Evolutionary conservation across 306 rosid genomes (phyloP).

Genomic region (Corylus americana): DNA sequence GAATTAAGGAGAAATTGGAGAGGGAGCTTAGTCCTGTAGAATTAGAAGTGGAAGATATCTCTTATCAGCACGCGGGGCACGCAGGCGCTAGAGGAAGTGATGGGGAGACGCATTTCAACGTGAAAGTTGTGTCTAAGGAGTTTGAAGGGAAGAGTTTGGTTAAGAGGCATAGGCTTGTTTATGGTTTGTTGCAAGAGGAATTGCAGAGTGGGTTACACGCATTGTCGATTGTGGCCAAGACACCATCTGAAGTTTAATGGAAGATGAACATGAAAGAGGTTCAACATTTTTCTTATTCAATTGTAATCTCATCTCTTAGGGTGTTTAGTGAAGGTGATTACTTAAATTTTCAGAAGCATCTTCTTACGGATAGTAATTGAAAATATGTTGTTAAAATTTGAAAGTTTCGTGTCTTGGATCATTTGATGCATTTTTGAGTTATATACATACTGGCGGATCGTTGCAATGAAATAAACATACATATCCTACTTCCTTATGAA

Average conservation of each 20-base stretch:
- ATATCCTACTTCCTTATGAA: not conserved
- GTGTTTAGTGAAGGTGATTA: not conserved
- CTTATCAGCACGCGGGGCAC: conserved; percentile 89
- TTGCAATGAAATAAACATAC: conserved; percentile 1
- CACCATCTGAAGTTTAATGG: conserved; percentile 58
- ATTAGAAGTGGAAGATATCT: conserved; percentile 66
- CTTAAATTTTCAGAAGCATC: conserved; percentile 1
- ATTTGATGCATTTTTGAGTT: conserved; percentile 17
- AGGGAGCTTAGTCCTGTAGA: conserved; percentile 60
- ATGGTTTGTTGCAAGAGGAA: conserved; percentile 70
- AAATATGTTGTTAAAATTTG: conserved; percentile 9
- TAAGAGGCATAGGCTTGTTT: conserved; percentile 83
- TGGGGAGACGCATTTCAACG: conserved; percentile 86
- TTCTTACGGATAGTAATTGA: conserved; percentile 8
- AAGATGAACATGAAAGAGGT: conserved; percentile 41
- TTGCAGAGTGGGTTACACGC: conserved; percentile 80
- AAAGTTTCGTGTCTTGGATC: conserved; percentile 18
- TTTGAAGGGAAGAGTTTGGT: conserved; percentile 88
- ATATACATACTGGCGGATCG: conserved; percentile 5
- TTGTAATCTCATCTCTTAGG: conserved; percentile 12
- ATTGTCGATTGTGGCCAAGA: conserved; percentile 75
- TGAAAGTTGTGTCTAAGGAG: conserved; percentile 65
- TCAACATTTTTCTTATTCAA: conserved; percentile 6
- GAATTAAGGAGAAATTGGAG: conserved; percentile 72
- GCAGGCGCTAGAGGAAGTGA: conserved; percentile 68